phyloP scores from a whole-genome alignment of 2,329 filamentous ascomycete genomes.

The Fusarium oxysporum region DNA sequence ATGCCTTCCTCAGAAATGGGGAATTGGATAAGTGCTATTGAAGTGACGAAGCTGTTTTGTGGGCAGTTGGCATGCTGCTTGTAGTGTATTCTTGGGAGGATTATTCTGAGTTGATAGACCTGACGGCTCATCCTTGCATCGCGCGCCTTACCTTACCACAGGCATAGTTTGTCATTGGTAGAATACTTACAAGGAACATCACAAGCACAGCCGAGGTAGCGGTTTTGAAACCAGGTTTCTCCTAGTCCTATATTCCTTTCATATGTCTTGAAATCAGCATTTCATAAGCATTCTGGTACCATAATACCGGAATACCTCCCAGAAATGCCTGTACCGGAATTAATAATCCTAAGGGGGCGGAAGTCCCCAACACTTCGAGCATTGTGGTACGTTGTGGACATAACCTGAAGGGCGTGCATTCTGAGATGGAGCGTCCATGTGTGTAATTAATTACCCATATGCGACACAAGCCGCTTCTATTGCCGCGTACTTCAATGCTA shows the following conservation, averaged over 20 bases:
- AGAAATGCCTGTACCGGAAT: accelerated
- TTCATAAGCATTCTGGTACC: not conserved
- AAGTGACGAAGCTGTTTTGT: accelerated
- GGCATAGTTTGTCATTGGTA: not conserved
- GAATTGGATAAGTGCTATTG: accelerated
- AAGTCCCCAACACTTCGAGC: not conserved
- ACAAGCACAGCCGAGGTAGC: not conserved
- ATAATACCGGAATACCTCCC: not conserved
- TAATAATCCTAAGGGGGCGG: accelerated
- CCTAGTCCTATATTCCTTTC: accelerated
- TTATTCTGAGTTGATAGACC: not conserved
- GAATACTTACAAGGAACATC: accelerated
- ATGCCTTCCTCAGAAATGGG: accelerated
- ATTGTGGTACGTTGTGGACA: not conserved
- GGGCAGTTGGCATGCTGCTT: no score
- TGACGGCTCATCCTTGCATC: accelerated
- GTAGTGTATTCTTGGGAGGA: accelerated
- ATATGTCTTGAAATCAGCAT: not conserved
- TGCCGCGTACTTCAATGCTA: not conserved
- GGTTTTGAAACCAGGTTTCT: not conserved
- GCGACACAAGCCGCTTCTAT: not conserved
- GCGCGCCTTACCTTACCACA: accelerated
- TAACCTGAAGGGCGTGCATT: accelerated
- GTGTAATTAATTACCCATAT: not conserved
- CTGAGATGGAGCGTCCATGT: not conserved